phyloP scores from a whole-genome alignment of 2,329 filamentous ascomycete species.

The Arthrobotrys pseudoclavata region DNA sequence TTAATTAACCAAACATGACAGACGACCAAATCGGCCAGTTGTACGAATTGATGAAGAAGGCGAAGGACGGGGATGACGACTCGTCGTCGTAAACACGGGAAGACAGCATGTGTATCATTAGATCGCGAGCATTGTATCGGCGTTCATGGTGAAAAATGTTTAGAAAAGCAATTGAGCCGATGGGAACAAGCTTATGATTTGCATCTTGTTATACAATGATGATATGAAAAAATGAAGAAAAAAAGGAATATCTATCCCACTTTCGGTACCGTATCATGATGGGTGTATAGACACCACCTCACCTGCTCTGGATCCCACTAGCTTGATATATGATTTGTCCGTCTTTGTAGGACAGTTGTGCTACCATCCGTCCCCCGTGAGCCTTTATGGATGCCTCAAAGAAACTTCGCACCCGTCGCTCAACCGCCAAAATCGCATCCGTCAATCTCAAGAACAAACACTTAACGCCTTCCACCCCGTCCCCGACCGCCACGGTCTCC shows the following conservation, averaged over 20 bases:
- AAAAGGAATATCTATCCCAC: slow-evolving; percentile 38
- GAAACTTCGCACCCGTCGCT: slow-evolving; percentile 11
- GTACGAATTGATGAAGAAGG: slow-evolving; percentile 83
- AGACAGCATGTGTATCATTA: not conserved
- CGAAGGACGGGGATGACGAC: slow-evolving; percentile 35
- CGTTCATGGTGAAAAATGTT: slow-evolving; percentile 8
- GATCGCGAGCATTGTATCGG: slow-evolving; percentile 22
- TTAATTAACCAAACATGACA: slow-evolving; percentile 65
- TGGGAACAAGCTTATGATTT: slow-evolving; percentile 5
- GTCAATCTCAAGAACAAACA: not conserved
- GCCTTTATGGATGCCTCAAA: slow-evolving; percentile 12
- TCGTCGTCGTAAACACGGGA: slow-evolving; percentile 18
- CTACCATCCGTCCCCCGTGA: not conserved
- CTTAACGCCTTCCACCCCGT: slow-evolving; percentile 61
- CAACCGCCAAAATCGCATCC: not conserved
- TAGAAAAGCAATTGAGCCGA: slow-evolving; percentile 4
- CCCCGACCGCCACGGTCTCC: slow-evolving; percentile 68
- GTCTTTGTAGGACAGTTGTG: slow-evolving; percentile 1
- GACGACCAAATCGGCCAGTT: slow-evolving; percentile 94
- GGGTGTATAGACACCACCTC: not conserved
- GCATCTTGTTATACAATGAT: slow-evolving; percentile 21
- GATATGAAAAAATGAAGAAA: slow-evolving; percentile 6
- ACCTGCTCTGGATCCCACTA: slow-evolving; percentile 30
- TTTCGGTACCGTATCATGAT: slow-evolving; percentile 32
- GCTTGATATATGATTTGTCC: slow-evolving; percentile 30